Percentiles rank a stretch among this genome's conserved stretches.
Evolutionary conservation across 2,329 filamentous ascomycete species (phyloP).

Genomic region (Diaporthe sp.): DNA sequence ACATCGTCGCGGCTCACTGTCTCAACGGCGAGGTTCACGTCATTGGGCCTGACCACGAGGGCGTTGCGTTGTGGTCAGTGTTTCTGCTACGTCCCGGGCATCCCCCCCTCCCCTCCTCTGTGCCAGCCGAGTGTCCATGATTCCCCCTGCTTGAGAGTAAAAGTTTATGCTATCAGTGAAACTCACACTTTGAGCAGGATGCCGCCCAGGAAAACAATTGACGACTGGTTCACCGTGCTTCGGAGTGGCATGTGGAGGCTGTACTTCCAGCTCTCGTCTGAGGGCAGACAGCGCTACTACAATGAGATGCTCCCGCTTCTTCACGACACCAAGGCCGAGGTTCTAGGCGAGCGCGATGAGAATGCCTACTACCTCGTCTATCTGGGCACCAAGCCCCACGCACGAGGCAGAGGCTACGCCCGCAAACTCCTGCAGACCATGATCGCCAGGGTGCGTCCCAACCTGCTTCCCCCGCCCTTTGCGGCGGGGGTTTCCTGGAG

Average conservation of each 20-base stretch:
- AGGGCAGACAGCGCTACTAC: constrained; percentile 81
- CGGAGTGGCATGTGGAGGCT: constrained; percentile 83
- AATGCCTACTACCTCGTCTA: constrained; percentile 87
- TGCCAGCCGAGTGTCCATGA: neutral
- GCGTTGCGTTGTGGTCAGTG: constrained; percentile 81
- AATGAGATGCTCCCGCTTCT: constrained; percentile 80
- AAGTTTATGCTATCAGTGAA: constrained; percentile 5
- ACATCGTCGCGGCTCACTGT: constrained; percentile 80
- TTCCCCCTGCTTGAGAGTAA: neutral
- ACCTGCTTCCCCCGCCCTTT: neutral
- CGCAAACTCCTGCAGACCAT: constrained; percentile 77
- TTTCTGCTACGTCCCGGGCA: neutral
- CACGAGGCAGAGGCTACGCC: constrained; percentile 79
- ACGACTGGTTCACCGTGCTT: constrained; percentile 77
- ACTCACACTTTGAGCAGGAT: constrained; percentile 62
- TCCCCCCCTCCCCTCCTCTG: neutral
- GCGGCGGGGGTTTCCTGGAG: neutral
- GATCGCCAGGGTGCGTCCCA: constrained; percentile 64
- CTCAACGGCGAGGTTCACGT: constrained; percentile 79
- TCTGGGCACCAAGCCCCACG: constrained; percentile 78
- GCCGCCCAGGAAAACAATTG: constrained; percentile 78
- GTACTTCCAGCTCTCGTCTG: constrained; percentile 76
- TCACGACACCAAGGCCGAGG: constrained; percentile 75
- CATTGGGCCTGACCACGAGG: constrained; percentile 80
- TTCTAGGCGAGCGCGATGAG: constrained; percentile 74